Evolutionary conservation across 257 asterid species (phyloP), one percentile per base, ranked within the genome.

Genomic region (Solanum habrochaites): DNA sequence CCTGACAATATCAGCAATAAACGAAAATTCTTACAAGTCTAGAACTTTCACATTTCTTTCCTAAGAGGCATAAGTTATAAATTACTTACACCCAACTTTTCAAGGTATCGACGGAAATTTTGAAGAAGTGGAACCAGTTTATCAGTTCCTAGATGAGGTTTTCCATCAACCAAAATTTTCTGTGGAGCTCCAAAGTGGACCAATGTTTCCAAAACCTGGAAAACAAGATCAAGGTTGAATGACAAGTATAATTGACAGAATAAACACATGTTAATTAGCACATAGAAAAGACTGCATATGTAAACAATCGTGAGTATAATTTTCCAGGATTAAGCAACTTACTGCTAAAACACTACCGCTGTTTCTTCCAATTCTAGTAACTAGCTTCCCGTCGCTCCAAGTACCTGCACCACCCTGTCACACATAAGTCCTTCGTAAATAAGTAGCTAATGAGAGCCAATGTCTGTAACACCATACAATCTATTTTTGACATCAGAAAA

Each of bases 371-470:
- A 95, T 95, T 93, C 99, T 93, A 83, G 99, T 97, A 75, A 97
- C 98, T 87, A 95, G 92, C 91, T 97, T 97, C 89, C 99, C 99
- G 85, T 97, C 99, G 82, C 99, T 97, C 99, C 99, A 95, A 89
- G 99, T 97, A 96, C 99, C 99, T 97, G 99, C 99, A 95, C 99
- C 99, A 93, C 99, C 99, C 98, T 97, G 99, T 92, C 91, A 94
- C 83, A 88, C 93, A 92, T 97, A 94, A 97, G 99, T 93, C 93
- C 94, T 92, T 85, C 88, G 91, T 90, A 91, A 88, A 90, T 87
- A 85, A 86, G 90, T 85, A 91, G 67, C 20, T 73, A 85, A 74
- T 14, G 12, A 86, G 71, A 82, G 83, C 69, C 75, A 87, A 49
- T 86, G 60, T 56, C 60, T 47, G 82, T 39, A 83, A 81, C 43